Evolutionary conservation across 495 filamentous ascomycete genomes (phyloP), one percentile per base, ranked within the genome.

Genomic region (Halenospora varia): DNA sequence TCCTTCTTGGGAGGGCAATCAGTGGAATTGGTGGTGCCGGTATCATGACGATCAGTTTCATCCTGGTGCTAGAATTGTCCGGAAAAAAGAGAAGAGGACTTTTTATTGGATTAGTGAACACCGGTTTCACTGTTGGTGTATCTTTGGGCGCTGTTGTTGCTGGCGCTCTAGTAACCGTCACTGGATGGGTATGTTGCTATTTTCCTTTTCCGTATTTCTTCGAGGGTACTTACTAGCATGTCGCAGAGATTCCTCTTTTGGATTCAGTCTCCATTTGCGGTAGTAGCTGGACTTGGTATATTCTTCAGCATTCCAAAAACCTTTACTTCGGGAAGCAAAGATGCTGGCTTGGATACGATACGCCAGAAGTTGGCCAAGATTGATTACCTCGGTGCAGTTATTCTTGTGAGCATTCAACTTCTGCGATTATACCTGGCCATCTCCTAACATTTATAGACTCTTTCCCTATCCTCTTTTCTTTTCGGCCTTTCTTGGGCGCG

Each of bases 81-180:
- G 81, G 75, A 23, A 79, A 82, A 47, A 79, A 81, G 56, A 74
- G 81, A 22, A 72, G 89, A 50, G 89, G 88, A 1, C 53, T 93
- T 17, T 88, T 80, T 60, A 79, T 91, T 55, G 89, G 89, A 0
- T 59, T 90, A 10, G 71, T 87, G 55, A 86, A 84, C 64, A 68
- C 78, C 10, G 83, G 83, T 0, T 86, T 85, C 56, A 92, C 88
- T 0, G 76, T 82, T 15, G 88, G 89, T 10, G 72, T 93, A 13
- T 80, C 87, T 0, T 73, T 83, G 0, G 88, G 89, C 8, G 89
- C 88, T 2, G 80, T 89, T 11, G 70, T 89, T 25, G 84, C 85
- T 17, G 89, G 88, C 0, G 77, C 82, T 1, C 59, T 90, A 45
- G 72, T 84, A 8, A 78, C 79, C 1, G 73, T 70, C 0, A 74